Evolutionary conservation across 23 red algal species (phyloP), one percentile per base, ranked within the genome.

Genomic region (Gracilaria caudata): DNA sequence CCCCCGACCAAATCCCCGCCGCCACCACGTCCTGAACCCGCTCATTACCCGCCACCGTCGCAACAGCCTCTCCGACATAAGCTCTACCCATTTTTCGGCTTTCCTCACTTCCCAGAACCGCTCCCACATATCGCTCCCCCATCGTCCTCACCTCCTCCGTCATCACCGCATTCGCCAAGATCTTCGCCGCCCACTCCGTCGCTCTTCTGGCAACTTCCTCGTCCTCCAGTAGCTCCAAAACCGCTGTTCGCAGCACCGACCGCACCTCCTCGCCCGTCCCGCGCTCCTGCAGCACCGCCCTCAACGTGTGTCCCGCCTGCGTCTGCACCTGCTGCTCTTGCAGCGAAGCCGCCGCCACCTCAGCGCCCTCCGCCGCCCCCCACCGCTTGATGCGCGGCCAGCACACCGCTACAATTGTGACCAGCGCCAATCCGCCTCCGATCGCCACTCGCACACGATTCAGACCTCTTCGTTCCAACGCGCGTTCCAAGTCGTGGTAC

Each of bases 341-440:
- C 38, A 94, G 55, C 26, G 75, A 80, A 38, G 73, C 78, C 0
- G 83, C 78, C 0, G 92, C 92, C 10, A 94, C 92, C 36, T 89
- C 84, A 0, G 92, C 92, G 3, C 92, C 82, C 17, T 94, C 92
- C 19, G 64, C 79, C 16, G 92, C 92, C 51, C 92, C 92, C 92
- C 92, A 94, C 38, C 64, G 73, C 24, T 94, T 94, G 84, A 94
- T 86, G 5, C 92, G 84, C 54, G 80, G 80, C 92, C 92, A 94
- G 40, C 64, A 68, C n/a, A 89, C 19, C 19, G 47, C 68, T 23
- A 79, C 36, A 38, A 51, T 33, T 10, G 40, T 81, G 7, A 64
- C 80, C 30, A 73, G 16, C 19, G 53, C 65, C 49, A 78, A 20
- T 0, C 36, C 65, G 63, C 46, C 55, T 3, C 74, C 47, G 32